These are phyloP conservation scores for Stemphylium lycopersici DNA, from an alignment of 2,329 filamentous ascomycete genomes.

Conservation along the genomic window DNA sequence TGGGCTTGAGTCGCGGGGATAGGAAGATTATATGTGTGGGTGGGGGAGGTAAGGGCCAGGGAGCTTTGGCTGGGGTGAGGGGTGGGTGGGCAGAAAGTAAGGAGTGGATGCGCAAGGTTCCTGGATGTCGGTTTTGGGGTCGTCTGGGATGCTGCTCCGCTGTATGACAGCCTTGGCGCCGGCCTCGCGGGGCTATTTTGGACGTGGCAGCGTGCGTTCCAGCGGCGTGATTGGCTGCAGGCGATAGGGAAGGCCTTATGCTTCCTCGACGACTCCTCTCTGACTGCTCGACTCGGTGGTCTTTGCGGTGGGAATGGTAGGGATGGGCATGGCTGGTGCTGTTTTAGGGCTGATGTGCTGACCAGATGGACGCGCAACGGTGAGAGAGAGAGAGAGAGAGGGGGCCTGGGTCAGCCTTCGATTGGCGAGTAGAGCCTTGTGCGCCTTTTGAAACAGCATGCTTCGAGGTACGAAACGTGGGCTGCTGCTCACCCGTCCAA, in stretches of 20 bases:
- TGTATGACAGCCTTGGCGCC: slow-evolving; percentile 22
- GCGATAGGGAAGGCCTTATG: slow-evolving; percentile 3
- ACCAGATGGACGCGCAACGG: slow-evolving; percentile 21
- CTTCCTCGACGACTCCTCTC: neutral
- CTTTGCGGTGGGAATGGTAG: slow-evolving; percentile 2
- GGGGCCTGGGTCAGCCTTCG: slow-evolving; percentile 16
- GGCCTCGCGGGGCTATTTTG: slow-evolving; percentile 16
- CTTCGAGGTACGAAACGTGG: slow-evolving; percentile 28
- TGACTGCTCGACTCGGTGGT: slow-evolving; percentile 3
- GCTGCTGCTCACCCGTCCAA: slow-evolving; percentile 18
- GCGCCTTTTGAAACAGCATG: slow-evolving; percentile 9
- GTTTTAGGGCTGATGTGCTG: slow-evolving; percentile 26
- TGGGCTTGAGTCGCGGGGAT: slow-evolving; percentile 15
- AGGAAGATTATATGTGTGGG: slow-evolving; percentile 33
- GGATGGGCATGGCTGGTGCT: slow-evolving; percentile 7
- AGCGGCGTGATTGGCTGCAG: slow-evolving; percentile 9
- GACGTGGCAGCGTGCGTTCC: slow-evolving; percentile 8
- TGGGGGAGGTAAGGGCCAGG: slow-evolving; percentile 1
- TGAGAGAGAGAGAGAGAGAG: neutral
- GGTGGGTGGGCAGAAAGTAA: slow-evolving; percentile 14
- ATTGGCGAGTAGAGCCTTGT: slow-evolving; percentile 23
- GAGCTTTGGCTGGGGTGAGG: slow-evolving; percentile 7
- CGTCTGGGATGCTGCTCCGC: slow-evolving; percentile 8
- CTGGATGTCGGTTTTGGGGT: slow-evolving; percentile 2
- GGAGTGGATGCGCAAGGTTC: slow-evolving; percentile 13